Base-by-base conservation (phyloP, 306 rosid species). In the Cicer bijugum region DNA sequence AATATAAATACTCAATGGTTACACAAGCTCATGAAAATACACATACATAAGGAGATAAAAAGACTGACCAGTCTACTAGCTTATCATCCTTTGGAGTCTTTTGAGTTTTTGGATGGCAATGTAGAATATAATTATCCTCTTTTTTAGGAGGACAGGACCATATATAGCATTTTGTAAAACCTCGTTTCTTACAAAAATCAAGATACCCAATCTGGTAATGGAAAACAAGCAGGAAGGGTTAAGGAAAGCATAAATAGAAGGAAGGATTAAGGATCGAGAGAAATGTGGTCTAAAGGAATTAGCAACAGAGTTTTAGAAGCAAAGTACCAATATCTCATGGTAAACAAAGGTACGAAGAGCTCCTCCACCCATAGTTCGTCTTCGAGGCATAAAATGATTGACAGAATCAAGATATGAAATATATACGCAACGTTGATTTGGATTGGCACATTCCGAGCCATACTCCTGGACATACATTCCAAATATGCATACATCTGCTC, bases 341-440 rank as follows among this genome's bases (percentile, higher is more conserved):
- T 89, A 91, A 76, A 86, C 91, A 17, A 89, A 80, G 4, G 92
- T 89, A 9, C 95, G 91, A 28, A 89, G 92, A 66, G 92, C 83
- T 82, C 85, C 92, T 59, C 87, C 84, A 9, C 56, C 50, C 14
- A 12, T 15, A 4, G 86, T 47, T 35, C 37, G 19, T 58, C 77
- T 81, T 71, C 73, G 68, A n/a, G 97, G 95, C 62, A 74, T 84
- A 78, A 91, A 91, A 74, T 87, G 72, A 85, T 87, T 87, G 1
- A 86, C 84, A 6, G 91, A 91, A 79, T 91, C 92, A 12, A 91
- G 83, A 77, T 84, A 91, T 38, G 96, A 86, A 23, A 91, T 77
- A 46, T 87, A 89, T 28, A 86, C 81, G 33, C 78, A 38, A 6
- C 87, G 85, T 64, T 80, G 85, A 82, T 91, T 91, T 0, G 91